Evolutionary conservation across 352 stramenopile genomes (phyloP), one percentile per base, ranked within the genome.

Genomic region (Phytophthora foliorum): DNA sequence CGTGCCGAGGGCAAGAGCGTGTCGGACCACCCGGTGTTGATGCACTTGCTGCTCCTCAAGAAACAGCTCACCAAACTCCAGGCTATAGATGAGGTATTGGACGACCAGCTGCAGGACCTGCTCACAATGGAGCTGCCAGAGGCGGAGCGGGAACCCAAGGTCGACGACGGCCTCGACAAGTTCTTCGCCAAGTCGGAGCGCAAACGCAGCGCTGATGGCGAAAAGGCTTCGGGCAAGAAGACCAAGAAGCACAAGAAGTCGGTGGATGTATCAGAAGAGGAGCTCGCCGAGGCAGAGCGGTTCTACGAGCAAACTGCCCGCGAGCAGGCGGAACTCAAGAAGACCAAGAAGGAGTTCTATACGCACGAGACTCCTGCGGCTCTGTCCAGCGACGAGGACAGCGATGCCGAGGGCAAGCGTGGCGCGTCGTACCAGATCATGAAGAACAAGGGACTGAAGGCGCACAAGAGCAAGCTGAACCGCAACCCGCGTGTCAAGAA

Each of bases 401-500:
- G 91, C 67, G 83, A 89, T 54, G 13, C 80, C 51, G 85, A 93
- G 53, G 96, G 87, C 71, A 98, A 96, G 71, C 86, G 97, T 69
- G 93, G 93, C 42, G 97, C 97, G 42, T 92, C 89, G 53, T 95
- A 97, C 66, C 84, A 97, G 62, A 99, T 99, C 55, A 94, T 99
- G 67, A 99, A 99, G 80, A 99, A 99, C 81, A 92, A 97, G 69
- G 98, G 98, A 9, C 84, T 99, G 56, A 98, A 98, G 65, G 86
- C 97, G 25, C 97, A 99, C 88, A 99, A 99, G 81, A 97, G 88
- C 80, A 99, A 99, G 77, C 83, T 99, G 58, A 99, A 99, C 81
- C 90, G 98, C 44, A 99, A 99, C 77, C 98, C 98, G 52, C 94
- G 98, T 67, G 93, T 99, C 54, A 99, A 99, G 91, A 99, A 99